Conservation (phyloP, 2,329 filamentous ascomycete genomes). For the Massarina eburnea region DNA sequence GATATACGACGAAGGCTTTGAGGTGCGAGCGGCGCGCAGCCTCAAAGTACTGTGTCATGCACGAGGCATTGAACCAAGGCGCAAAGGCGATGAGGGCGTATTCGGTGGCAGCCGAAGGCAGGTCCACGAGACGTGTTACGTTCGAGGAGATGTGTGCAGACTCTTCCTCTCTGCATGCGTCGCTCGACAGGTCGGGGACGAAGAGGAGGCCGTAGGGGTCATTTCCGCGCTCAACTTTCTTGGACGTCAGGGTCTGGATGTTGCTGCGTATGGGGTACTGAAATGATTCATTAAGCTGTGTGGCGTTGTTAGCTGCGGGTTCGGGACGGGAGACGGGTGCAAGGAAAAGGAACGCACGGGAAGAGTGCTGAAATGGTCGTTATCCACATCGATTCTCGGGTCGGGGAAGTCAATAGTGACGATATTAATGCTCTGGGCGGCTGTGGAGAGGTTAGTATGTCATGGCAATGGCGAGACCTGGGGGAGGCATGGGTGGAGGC, state of each 20-base stretch:
- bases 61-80: conserved; percentile 78
- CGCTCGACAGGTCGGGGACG: conserved; percentile 68
- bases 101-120: conserved; percentile 59
- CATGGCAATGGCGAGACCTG: not conserved
- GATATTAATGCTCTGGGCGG: conserved; percentile 37
- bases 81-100: conserved; percentile 80
- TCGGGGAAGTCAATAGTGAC: conserved; percentile 43
- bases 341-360: conserved; percentile 10
- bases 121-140: conserved; percentile 70
- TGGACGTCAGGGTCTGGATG: conserved; percentile 75
- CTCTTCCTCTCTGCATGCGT: conserved; percentile 65
- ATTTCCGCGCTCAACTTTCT: conserved; percentile 62
- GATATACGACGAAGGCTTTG: conserved; percentile 60
- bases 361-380: conserved; percentile 31
- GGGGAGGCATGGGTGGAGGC: conserved; percentile 7
- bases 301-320: not conserved
- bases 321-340: not conserved
- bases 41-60: conserved; percentile 71
- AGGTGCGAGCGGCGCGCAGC: conserved; percentile 61
- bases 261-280: conserved; percentile 50
- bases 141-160: conserved; percentile 71
- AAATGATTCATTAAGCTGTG: conserved; percentile 32
- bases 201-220: conserved; percentile 80
- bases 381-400: conserved; percentile 17
- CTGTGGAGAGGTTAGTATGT: conserved; percentile 26